A percentile compares a stretch with the other conserved stretches of the same genome.
phyloP scores from a whole-genome alignment of 2,329 filamentous ascomycete species.

The Esteya vermicola region DNA sequence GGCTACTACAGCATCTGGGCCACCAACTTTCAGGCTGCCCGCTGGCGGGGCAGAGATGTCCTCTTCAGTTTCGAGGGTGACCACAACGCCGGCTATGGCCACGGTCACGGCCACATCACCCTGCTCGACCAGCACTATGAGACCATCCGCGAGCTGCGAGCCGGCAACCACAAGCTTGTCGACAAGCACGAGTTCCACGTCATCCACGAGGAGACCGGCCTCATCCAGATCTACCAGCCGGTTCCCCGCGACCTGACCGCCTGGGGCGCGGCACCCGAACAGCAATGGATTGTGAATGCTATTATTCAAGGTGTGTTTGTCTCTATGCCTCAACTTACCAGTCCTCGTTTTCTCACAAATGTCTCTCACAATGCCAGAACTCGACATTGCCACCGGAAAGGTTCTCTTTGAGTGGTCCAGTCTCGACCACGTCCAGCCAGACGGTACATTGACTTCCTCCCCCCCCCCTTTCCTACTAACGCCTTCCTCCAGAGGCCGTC shows the following conservation, averaged over 20 bases:
- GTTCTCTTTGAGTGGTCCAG: constrained; percentile 46
- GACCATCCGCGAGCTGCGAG: constrained; percentile 35
- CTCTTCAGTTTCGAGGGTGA: constrained; percentile 40
- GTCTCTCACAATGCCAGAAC: constrained; percentile 13
- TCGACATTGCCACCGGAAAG: constrained; percentile 37
- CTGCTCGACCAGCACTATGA: constrained; percentile 40
- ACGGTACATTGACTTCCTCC: constrained; percentile 18
- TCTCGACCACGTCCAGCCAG: constrained; percentile 38
- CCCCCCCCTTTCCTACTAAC: not conserved
- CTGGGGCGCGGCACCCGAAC: constrained; percentile 30
- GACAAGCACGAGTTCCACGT: constrained; percentile 43
- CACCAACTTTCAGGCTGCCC: constrained; percentile 36
- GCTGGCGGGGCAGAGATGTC: constrained; percentile 35
- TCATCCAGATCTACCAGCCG: constrained; percentile 40
- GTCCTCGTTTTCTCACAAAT: too few species aligned
- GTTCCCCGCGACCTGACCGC: constrained; percentile 26
- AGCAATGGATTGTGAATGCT: constrained; percentile 41
- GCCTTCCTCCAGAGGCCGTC: not conserved
- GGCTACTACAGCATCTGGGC: constrained; percentile 36
- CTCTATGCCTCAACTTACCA: too few species aligned
- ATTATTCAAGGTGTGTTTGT: constrained; percentile 25
- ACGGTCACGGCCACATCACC: constrained; percentile 38
- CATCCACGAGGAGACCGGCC: constrained; percentile 33
- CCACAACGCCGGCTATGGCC: constrained; percentile 34
- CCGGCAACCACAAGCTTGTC: constrained; percentile 29